These are phyloP conservation scores for Sphaerobolus stellatus DNA, from an alignment of 1,284 basidiomycete species.

Conservation along the genomic window DNA sequence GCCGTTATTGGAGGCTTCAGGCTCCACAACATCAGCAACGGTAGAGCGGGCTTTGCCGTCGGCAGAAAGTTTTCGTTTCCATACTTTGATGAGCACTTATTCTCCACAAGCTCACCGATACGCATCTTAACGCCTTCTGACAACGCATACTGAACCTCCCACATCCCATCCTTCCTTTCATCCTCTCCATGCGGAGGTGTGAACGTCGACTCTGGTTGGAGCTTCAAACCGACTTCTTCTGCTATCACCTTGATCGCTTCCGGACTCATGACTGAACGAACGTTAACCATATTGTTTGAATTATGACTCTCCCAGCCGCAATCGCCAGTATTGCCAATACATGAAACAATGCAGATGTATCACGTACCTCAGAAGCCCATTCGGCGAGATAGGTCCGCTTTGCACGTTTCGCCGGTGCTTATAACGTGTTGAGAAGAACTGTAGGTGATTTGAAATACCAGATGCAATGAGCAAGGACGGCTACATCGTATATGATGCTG, in stretches of 20 bases:
- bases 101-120: no score
- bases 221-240: conserved; percentile 25
- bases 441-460: conserved; percentile 44
- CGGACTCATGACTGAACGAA: conserved; percentile 41
- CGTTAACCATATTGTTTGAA: conserved; percentile 31
- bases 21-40: no score
- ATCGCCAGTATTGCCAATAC: conserved; percentile 41
- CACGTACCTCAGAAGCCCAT: conserved; percentile 32
- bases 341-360: conserved; percentile 31
- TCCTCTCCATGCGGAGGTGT: conserved; percentile 30
- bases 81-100: no score
- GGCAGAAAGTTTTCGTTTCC: no score
- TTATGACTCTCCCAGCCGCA: conserved; percentile 36
- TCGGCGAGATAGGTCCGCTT: conserved; percentile 39
- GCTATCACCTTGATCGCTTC: conserved; percentile 32
- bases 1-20: no score
- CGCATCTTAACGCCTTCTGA: no score
- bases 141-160: no score
- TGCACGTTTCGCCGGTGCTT: conserved; percentile 26
- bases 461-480: conserved; percentile 39
- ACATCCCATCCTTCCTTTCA: conserved; percentile 43
- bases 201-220: conserved; percentile 28
- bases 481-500: conserved; percentile 37
- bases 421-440: conserved; percentile 33
- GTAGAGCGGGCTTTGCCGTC: no score